phyloP scores from a whole-genome alignment of 2,329 filamentous ascomycete species.

The Taxawa tesnikishii region DNA sequence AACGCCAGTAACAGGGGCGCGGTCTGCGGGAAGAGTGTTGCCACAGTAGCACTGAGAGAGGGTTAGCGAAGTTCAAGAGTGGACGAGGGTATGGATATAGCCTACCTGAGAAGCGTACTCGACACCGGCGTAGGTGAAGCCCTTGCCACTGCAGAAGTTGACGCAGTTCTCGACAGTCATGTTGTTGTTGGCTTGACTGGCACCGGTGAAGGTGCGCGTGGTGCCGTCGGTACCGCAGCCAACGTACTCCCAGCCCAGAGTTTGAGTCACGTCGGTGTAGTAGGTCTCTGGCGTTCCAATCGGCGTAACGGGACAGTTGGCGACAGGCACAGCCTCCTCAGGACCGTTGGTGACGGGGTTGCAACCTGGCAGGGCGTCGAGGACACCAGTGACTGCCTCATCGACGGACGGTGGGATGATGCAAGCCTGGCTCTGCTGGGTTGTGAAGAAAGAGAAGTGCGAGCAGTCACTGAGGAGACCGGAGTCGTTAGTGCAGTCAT shows the following conservation, averaged over 20 bases:
- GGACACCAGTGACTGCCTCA: slow-evolving; percentile 16
- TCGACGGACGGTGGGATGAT: slow-evolving; percentile 20
- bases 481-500: slow-evolving; percentile 18
- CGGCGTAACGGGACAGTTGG: slow-evolving; percentile 12
- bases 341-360: slow-evolving; percentile 19
- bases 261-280: slow-evolving; percentile 12
- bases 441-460: slow-evolving; percentile 16
- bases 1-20: slow-evolving; percentile 31
- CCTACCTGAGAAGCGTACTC: no score
- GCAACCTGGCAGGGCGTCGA: slow-evolving; percentile 21
- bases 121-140: slow-evolving; percentile 18
- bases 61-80: no score
- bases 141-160: slow-evolving; percentile 13
- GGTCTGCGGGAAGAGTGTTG: slow-evolving; percentile 15
- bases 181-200: slow-evolving; percentile 8
- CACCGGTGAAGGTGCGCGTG: slow-evolving; percentile 12
- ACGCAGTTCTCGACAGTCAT: slow-evolving; percentile 18
- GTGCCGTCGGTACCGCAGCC: slow-evolving; percentile 17
- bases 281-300: slow-evolving; percentile 8
- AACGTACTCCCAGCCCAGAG: slow-evolving; percentile 19
- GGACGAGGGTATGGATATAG: no score
- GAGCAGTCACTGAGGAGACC: slow-evolving; percentile 22
- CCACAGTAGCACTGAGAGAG: slow-evolving; percentile 21
- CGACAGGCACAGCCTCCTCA: slow-evolving; percentile 10
- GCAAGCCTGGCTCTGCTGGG: slow-evolving; percentile 10